phyloP scores from a whole-genome alignment of 345 rosid genomes.

The Draba incana region DNA sequence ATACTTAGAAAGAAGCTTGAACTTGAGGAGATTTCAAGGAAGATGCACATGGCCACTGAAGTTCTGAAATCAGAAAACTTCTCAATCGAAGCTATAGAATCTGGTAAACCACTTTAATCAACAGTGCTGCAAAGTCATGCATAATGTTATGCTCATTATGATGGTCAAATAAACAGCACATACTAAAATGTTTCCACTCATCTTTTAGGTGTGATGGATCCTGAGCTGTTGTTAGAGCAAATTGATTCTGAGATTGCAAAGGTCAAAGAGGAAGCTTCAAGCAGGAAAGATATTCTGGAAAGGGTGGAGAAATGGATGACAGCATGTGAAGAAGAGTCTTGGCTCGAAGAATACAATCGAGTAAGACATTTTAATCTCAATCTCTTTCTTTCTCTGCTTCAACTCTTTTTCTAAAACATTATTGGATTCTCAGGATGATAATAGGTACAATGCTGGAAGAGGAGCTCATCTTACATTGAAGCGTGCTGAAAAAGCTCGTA shows the following conservation, averaged over 20 bases:
- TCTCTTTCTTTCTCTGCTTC: slow-evolving; percentile 11
- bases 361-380: slow-evolving; percentile 37
- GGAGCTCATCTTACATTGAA: slow-evolving; percentile 72
- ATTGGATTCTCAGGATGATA: slow-evolving; percentile 56
- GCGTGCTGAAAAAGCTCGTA: slow-evolving; percentile 80
- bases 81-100: slow-evolving; percentile 54
- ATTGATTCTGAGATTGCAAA: slow-evolving; percentile 68
- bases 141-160: neutral
- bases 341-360: slow-evolving; percentile 83
- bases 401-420: slow-evolving; percentile 18
- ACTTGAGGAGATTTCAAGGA: slow-evolving; percentile 70
- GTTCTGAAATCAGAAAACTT: slow-evolving; percentile 41
- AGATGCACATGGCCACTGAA: slow-evolving; percentile 60
- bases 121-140: neutral
- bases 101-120: slow-evolving; percentile 45
- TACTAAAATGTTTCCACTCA: neutral
- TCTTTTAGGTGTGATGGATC: slow-evolving; percentile 57
- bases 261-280: slow-evolving; percentile 62
- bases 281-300: slow-evolving; percentile 74
- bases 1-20: slow-evolving; percentile 68
- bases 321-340: slow-evolving; percentile 75
- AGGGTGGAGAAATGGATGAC: slow-evolving; percentile 74
- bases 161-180: neutral
- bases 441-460: slow-evolving; percentile 77
- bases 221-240: slow-evolving; percentile 51